Conservation (phyloP, 78 protist species). For the Diacronema lutheri region DNA sequence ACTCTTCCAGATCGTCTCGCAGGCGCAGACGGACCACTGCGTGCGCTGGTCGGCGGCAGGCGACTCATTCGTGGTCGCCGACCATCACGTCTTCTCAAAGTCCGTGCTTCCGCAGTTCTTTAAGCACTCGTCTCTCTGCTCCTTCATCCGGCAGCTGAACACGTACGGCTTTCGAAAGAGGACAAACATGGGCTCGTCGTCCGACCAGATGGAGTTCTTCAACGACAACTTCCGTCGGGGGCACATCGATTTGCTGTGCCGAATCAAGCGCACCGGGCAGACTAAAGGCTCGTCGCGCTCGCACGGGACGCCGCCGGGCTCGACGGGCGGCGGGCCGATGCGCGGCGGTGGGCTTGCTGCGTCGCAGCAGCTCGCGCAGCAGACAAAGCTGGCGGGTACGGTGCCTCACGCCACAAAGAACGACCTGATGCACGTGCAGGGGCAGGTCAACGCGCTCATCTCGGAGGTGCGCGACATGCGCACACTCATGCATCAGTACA, state of each 20-base stretch:
- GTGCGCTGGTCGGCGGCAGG: not conserved
- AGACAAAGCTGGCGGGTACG: no score
- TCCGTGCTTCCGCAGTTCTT: not conserved
- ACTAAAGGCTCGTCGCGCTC: not conserved
- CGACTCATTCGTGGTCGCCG: not conserved
- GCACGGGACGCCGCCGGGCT: no score
- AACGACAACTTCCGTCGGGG: not conserved
- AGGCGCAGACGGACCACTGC: not conserved
- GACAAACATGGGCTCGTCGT: not conserved
- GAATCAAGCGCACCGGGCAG: not conserved
- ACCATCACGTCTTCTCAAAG: not conserved
- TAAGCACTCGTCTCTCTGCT: slow-evolving; percentile 4
- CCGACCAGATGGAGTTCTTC: slow-evolving; percentile 9
- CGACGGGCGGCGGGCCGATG: no score
- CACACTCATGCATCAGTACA: no score
- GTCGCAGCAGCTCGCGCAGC: no score
- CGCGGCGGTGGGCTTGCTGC: no score
- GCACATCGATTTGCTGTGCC: not conserved
- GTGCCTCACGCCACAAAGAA: no score
- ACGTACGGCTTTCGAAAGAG: slow-evolving; percentile 18
- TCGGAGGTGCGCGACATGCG: no score
- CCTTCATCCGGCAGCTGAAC: slow-evolving; percentile 13
- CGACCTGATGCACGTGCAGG: no score
- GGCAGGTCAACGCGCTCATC: no score
- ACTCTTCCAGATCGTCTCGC: not conserved